A percentile compares a stretch with the other conserved stretches of the same genome.
These are phyloP conservation scores for Aeschynomene evenia DNA, from an alignment of 306 rosid genomes.

Conservation along the genomic window DNA sequence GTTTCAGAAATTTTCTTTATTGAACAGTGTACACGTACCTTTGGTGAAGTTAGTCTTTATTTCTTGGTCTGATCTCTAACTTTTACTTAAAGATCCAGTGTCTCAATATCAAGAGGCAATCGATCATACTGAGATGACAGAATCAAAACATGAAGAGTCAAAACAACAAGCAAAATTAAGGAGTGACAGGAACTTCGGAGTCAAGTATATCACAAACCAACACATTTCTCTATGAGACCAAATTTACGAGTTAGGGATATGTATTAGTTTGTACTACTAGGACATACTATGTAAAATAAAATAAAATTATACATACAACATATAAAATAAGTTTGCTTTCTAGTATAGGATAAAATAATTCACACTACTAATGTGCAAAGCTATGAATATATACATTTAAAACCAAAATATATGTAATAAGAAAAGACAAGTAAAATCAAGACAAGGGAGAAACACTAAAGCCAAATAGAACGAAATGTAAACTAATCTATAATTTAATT, in stretches of 20 bases:
- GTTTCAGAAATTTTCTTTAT: neutral
- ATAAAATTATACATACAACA: constrained; percentile 24
- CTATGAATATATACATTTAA: constrained; percentile 3
- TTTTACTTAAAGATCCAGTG: neutral
- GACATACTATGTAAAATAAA: constrained; percentile 5
- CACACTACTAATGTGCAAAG: constrained; percentile 17
- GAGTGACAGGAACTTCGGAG: constrained; percentile 1
- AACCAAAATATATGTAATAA: constrained; percentile 11
- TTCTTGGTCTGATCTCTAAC: neutral
- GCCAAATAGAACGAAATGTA: neutral
- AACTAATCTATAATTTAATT: constrained; percentile 30
- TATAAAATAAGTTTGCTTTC: constrained; percentile 16
- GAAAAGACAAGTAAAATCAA: neutral
- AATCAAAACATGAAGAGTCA: constrained; percentile 18
- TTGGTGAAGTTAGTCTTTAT: neutral
- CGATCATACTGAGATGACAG: constrained; percentile 12
- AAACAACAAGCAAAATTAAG: neutral
- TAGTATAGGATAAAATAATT: constrained; percentile 3
- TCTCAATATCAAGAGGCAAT: neutral
- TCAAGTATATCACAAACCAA: constrained; percentile 5
- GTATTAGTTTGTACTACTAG: neutral
- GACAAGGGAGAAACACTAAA: neutral
- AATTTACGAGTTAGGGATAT: neutral
- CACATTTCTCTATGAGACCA: constrained; percentile 17
- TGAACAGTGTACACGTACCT: neutral